phyloP scores from a whole-genome alignment of 2,329 filamentous ascomycete genomes.

The Tolypocladium ophioglossoides region DNA sequence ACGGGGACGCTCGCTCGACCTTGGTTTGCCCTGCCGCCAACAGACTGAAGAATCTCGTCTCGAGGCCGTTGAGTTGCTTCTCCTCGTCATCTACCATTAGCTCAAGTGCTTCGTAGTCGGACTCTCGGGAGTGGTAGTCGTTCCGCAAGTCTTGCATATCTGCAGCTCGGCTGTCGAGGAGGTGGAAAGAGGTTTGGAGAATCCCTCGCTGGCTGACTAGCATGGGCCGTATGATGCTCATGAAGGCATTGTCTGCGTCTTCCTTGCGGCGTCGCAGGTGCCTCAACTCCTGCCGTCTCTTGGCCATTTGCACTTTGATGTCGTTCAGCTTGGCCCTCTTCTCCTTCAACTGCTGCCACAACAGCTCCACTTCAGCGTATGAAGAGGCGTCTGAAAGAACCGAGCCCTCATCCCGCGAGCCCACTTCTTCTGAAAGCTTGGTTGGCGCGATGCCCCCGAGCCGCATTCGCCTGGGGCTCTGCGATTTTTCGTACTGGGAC shows the following conservation, averaged over 20 bases:
- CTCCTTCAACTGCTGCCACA: slow-evolving; percentile 25
- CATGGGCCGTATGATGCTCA: slow-evolving; percentile 26
- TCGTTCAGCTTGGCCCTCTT: slow-evolving; percentile 17
- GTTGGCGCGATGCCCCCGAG: slow-evolving; percentile 3
- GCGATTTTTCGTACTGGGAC: slow-evolving; percentile 18
- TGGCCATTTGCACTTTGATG: slow-evolving; percentile 20
- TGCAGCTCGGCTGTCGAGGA: slow-evolving; percentile 18
- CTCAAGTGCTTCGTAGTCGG: slow-evolving; percentile 26
- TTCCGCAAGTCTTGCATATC: slow-evolving; percentile 27
- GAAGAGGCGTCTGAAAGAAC: slow-evolving; percentile 11
- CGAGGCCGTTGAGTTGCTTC: slow-evolving; percentile 21
- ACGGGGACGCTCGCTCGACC: slow-evolving; percentile 1
- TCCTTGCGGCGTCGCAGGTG: slow-evolving; percentile 21
- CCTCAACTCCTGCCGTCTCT: slow-evolving; percentile 19
- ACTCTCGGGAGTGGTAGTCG: slow-evolving; percentile 25
- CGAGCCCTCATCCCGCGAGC: slow-evolving; percentile 7
- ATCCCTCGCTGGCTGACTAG: slow-evolving; percentile 16
- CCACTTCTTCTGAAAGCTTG: slow-evolving; percentile 3
- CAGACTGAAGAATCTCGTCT: slow-evolving; percentile 27
- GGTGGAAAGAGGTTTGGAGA: slow-evolving; percentile 9
- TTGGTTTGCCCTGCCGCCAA: slow-evolving; percentile 18
- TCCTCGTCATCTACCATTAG: slow-evolving; percentile 23
- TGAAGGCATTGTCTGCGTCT: slow-evolving; percentile 28
- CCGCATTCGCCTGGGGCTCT: slow-evolving; percentile 10
- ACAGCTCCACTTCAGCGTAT: slow-evolving; percentile 19